These are phyloP conservation scores for Alternaria gaisen DNA, from an alignment of 2,329 filamentous ascomycete genomes.

Conservation along the genomic window DNA sequence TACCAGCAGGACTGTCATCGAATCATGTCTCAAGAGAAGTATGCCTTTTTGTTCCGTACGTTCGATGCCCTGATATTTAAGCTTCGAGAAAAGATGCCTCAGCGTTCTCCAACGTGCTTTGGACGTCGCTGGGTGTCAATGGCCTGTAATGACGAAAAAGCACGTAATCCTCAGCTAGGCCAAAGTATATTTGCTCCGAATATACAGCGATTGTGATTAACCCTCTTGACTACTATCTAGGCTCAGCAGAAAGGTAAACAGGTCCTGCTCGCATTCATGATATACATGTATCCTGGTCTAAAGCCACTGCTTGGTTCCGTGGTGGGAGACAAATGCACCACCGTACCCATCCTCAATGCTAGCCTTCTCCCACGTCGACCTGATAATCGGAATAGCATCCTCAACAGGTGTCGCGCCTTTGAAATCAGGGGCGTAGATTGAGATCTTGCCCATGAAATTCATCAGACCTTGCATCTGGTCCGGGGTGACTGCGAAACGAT, in stretches of 20 bases:
- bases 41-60: background rate
- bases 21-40: background rate
- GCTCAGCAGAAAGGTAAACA: background rate
- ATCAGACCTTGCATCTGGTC: too few species aligned
- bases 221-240: background rate
- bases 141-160: background rate
- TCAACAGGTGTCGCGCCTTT: too few species aligned
- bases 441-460: too few species aligned
- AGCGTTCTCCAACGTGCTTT: background rate
- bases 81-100: background rate
- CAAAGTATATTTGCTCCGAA: background rate
- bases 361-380: background rate
- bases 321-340: background rate
- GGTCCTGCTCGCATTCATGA: background rate
- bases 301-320: background rate
- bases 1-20: background rate
- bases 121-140: background rate
- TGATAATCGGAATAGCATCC: background rate
- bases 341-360: background rate
- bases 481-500: too few species aligned
- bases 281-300: background rate
- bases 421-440: too few species aligned
- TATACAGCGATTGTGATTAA: background rate
- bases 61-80: background rate
- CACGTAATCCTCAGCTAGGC: background rate